Evolutionary conservation across 1,284 basidiomycete species (phyloP).

Genomic region (Heimioporus punctisporus): DNA sequence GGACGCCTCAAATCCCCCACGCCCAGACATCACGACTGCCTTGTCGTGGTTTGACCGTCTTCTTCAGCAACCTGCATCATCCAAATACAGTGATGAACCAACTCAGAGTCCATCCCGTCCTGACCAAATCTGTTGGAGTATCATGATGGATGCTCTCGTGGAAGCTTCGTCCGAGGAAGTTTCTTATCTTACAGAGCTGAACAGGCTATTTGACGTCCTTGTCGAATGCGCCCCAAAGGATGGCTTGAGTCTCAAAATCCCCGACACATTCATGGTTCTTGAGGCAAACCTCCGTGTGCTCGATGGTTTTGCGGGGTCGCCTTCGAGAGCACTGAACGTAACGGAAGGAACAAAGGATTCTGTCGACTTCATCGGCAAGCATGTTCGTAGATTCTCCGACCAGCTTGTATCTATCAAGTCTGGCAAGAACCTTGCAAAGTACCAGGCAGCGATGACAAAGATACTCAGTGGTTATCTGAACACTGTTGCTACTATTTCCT

Average conservation of each 20-base stretch:
- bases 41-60: conserved; percentile 73
- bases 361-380: conserved; percentile 19
- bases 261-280: conserved; percentile 36
- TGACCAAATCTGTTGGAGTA: conserved; percentile 48
- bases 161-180: conserved; percentile 25
- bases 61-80: conserved; percentile 43
- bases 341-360: conserved; percentile 20
- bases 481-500: conserved; percentile 4
- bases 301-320: conserved; percentile 23
- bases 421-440: conserved; percentile 19
- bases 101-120: conserved; percentile 50
- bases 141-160: conserved; percentile 57
- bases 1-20: conserved; percentile 3
- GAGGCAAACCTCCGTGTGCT: conserved; percentile 43
- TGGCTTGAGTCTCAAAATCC: conserved; percentile 33
- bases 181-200: conserved; percentile 54
- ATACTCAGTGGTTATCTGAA: conserved; percentile 22
- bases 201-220: conserved; percentile 49
- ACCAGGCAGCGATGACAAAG: conserved; percentile 9
- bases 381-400: conserved; percentile 4
- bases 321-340: conserved; percentile 3
- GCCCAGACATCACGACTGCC: conserved; percentile 66
- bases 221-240: conserved; percentile 36
- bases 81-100: conserved; percentile 40
- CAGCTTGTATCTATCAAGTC: conserved; percentile 17